Conservation (phyloP, 108 stramenopile species). For the Cyclotella choctawhatcheeana region DNA sequence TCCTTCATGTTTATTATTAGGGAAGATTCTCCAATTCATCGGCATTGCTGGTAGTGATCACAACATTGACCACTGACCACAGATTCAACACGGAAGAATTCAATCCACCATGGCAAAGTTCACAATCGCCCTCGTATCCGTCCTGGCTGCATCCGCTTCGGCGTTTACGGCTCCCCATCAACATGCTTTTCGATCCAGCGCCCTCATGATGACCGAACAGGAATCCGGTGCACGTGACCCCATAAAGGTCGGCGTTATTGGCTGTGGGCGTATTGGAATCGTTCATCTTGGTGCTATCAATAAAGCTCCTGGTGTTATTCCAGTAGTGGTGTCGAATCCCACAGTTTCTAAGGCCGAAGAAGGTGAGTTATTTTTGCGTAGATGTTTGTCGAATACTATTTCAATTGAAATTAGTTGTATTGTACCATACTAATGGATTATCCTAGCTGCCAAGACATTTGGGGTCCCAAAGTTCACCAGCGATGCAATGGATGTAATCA, state of each 20-base stretch:
- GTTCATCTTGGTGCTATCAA: slow-evolving; percentile 95
- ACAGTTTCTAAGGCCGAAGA: slow-evolving; percentile 93
- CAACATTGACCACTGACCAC: no score
- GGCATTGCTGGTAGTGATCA: no score
- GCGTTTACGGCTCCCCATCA: slow-evolving; percentile 31
- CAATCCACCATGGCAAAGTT: slow-evolving; percentile 39
- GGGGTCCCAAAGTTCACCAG: slow-evolving; percentile 85
- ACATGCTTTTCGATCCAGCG: slow-evolving; percentile 20
- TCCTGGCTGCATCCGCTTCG: slow-evolving; percentile 29
- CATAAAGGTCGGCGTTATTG: slow-evolving; percentile 93
- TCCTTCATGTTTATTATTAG: no score
- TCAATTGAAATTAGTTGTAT: neutral
- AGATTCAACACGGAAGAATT: no score
- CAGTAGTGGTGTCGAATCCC: slow-evolving; percentile 91
- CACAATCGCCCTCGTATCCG: slow-evolving; percentile 25
- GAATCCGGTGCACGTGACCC: slow-evolving; percentile 44
- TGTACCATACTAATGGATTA: no score
- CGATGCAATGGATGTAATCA: slow-evolving; percentile 94
- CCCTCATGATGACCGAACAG: slow-evolving; percentile 60
- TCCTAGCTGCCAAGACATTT: slow-evolving; percentile 85
- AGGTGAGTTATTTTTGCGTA: slow-evolving; percentile 45
- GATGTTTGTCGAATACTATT: neutral
- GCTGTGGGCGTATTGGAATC: slow-evolving; percentile 95
- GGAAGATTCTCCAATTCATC: no score
- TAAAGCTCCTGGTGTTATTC: slow-evolving; percentile 83